These are phyloP conservation scores for Lavandula angustifolia DNA, from an alignment of 257 asterid genomes.

Conservation along the genomic window DNA sequence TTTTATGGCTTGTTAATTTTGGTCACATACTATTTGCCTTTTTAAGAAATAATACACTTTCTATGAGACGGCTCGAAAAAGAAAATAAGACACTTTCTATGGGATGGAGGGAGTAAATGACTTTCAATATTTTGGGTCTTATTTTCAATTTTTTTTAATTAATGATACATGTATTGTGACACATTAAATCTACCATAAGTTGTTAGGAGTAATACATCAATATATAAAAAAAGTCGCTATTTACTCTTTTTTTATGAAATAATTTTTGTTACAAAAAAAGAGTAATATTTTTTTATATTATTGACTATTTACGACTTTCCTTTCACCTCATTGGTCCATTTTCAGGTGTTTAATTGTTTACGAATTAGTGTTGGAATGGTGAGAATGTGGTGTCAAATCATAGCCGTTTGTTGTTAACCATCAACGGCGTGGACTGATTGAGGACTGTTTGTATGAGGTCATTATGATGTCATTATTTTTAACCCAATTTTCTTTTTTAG, in stretches of 20 bases:
- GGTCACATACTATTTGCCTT: too few relatives aligned
- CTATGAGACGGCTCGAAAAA: too few relatives aligned
- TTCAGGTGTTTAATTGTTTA: background rate
- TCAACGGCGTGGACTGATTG: slow-evolving; percentile 25
- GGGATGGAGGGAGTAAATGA: too few relatives aligned
- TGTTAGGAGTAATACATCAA: background rate
- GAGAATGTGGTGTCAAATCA: slow-evolving; percentile 12
- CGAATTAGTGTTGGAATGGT: background rate
- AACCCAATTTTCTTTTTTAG: too few relatives aligned
- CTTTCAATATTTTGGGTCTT: too few relatives aligned
- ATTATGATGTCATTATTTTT: background rate
- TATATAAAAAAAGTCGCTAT: background rate
- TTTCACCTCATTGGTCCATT: background rate
- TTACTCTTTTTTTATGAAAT: background rate
- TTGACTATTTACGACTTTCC: background rate
- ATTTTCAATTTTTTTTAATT: too few relatives aligned
- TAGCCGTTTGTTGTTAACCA: background rate
- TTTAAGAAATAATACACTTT: too few relatives aligned
- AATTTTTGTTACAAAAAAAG: too few relatives aligned
- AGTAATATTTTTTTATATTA: background rate
- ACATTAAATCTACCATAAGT: too few relatives aligned
- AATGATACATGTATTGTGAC: too few relatives aligned
- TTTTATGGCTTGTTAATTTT: too few relatives aligned
- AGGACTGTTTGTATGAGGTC: slow-evolving; percentile 11
- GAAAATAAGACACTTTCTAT: too few relatives aligned